phyloP scores from a whole-genome alignment of 305 asterid species.

The Salvia sclarea region DNA sequence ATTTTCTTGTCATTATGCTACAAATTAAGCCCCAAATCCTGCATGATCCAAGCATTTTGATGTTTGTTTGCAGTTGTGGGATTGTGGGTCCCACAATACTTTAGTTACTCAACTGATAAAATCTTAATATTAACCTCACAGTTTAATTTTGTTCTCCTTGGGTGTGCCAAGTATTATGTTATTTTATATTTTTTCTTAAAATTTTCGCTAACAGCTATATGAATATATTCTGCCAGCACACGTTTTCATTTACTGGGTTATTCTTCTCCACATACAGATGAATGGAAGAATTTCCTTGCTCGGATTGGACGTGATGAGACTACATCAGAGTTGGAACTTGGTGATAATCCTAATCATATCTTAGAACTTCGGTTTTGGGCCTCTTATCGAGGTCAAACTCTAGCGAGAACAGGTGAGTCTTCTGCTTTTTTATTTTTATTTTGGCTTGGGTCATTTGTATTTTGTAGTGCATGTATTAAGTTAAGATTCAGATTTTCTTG shows the following conservation, averaged over 20 bases:
- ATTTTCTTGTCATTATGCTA: neutral
- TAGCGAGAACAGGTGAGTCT: slow-evolving; percentile 82
- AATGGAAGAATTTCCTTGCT: slow-evolving; percentile 92
- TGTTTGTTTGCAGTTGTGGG: neutral
- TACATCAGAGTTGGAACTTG: slow-evolving; percentile 68
- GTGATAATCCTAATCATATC: slow-evolving; percentile 77
- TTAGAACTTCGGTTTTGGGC: slow-evolving; percentile 98
- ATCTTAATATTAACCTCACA: neutral
- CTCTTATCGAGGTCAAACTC: slow-evolving; percentile 92
- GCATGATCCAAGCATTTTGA: neutral
- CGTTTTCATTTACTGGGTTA: slow-evolving; percentile 21
- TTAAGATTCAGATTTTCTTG: slow-evolving; percentile 3
- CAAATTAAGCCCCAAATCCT: neutral
- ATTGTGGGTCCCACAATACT: neutral
- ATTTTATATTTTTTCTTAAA: too few species aligned
- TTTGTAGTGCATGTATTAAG: neutral
- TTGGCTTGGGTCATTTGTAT: slow-evolving; percentile 8
- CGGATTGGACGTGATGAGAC: slow-evolving; percentile 90
- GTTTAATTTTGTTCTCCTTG: neutral
- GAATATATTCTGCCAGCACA: neutral
- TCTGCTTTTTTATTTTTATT: slow-evolving; percentile 21
- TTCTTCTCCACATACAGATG: slow-evolving; percentile 51
- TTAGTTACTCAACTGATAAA: neutral
- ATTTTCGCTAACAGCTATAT: neutral
- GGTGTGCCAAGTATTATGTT: neutral